These are phyloP conservation scores for Galerina sulciceps DNA, from an alignment of 768 basidiomycete genomes.

Conservation along the genomic window DNA sequence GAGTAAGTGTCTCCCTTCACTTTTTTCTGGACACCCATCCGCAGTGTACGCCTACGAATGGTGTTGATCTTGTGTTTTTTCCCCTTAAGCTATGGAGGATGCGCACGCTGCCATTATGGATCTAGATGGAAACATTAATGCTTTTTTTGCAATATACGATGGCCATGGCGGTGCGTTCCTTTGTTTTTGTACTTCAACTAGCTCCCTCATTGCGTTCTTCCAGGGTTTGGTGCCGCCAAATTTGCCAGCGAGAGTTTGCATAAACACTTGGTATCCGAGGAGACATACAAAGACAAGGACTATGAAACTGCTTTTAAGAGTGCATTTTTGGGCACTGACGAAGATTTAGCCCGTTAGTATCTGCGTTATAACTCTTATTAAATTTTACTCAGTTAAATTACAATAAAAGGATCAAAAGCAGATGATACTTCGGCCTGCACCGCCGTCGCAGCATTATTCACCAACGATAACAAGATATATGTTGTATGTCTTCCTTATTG, in stretches of 20 bases:
- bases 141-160: slow-evolving; percentile 97
- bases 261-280: slow-evolving; percentile 72
- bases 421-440: slow-evolving; percentile 97
- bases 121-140: slow-evolving; percentile 55
- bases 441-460: slow-evolving; percentile 86
- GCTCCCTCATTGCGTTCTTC: slow-evolving; percentile 12
- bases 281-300: slow-evolving; percentile 68
- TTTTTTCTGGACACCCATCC: not conserved
- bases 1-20: slow-evolving; percentile 60
- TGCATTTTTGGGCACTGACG: slow-evolving; percentile 93
- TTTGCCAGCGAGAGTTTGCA: slow-evolving; percentile 88
- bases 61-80: slow-evolving; percentile 11
- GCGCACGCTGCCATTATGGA: slow-evolving; percentile 80
- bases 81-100: slow-evolving; percentile 90
- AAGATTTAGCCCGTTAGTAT: slow-evolving; percentile 80
- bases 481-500: slow-evolving; percentile 57
- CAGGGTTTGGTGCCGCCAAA: slow-evolving; percentile 83
- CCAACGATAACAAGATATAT: slow-evolving; percentile 76
- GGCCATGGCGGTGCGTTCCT: slow-evolving; percentile 87
- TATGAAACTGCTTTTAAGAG: slow-evolving; percentile 83
- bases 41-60: no score
- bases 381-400: slow-evolving; percentile 18
- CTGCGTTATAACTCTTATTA: slow-evolving; percentile 3
- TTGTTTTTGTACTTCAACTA: not conserved
- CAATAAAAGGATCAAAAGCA: no score